A percentile compares a stretch with the other conserved stretches of the same genome.
Conservation (phyloP, 768 basidiomycete genomes). For the Boletus huronensis region DNA sequence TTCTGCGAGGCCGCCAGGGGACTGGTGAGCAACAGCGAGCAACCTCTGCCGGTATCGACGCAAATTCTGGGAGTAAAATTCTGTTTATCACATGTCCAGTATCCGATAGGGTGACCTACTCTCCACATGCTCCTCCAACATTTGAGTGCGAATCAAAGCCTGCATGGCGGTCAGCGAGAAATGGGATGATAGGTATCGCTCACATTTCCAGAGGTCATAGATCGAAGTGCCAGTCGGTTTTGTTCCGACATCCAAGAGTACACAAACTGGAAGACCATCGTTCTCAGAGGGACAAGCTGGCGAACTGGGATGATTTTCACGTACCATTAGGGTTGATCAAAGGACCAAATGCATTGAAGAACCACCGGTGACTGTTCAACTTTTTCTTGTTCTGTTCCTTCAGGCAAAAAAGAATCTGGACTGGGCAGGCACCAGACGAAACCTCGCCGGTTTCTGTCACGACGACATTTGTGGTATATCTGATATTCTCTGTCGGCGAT, state of each 20-base stretch:
- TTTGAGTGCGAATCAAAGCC: conserved; percentile 77
- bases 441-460: conserved; percentile 82
- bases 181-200: conserved; percentile 4
- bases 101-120: conserved; percentile 43
- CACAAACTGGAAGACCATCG: conserved; percentile 53
- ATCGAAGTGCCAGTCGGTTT: conserved; percentile 93
- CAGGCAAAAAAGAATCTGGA: conserved; percentile 86
- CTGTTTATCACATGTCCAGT: not conserved
- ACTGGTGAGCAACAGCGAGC: conserved; percentile 65
- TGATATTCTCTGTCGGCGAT: conserved; percentile 18
- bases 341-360: conserved; percentile 94
- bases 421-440: conserved; percentile 67
- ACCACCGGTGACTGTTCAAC: conserved; percentile 94
- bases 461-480: conserved; percentile 76
- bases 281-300: not conserved
- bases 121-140: conserved; percentile 95
- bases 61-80: conserved; percentile 52
- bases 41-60: conserved; percentile 74
- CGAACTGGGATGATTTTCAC: conserved; percentile 1
- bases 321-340: conserved; percentile 79
- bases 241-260: conserved; percentile 93
- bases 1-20: conserved; percentile 92
- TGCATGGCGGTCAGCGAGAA: conserved; percentile 13
- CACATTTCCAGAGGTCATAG: conserved; percentile 95
- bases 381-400: conserved; percentile 99